Evolutionary conservation across 73 alveolate species (phyloP).

Genomic region (Paramecium sexaurelia): DNA sequence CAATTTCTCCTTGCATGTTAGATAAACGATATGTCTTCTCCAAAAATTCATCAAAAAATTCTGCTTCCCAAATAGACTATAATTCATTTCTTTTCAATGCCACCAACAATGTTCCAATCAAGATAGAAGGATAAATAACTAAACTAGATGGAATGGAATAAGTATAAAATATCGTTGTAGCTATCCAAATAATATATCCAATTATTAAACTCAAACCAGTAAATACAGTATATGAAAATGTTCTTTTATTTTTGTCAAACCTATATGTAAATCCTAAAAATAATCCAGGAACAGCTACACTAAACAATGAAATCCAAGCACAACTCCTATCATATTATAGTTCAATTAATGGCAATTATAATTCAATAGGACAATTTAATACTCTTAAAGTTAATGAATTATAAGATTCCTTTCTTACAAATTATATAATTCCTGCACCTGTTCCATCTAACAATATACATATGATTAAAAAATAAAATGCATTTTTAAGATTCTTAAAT

Average conservation of each 20-base stretch:
- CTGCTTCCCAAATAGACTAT: neutral
- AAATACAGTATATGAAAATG: neutral
- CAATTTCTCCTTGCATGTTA: neutral
- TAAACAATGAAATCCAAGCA: conserved; percentile 48
- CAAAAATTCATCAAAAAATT: conserved; percentile 25
- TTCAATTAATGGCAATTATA: neutral
- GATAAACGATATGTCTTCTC: conserved; percentile 25
- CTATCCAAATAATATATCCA: conserved; percentile 25
- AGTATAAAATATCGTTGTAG: neutral
- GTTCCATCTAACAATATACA: neutral
- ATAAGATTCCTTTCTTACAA: neutral
- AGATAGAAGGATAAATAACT: neutral
- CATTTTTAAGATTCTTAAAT: neutral
- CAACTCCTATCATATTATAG: conserved; percentile 37
- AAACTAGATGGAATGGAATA: neutral
- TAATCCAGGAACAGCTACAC: conserved; percentile 21
- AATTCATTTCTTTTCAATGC: conserved; percentile 33
- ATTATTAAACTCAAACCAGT: neutral
- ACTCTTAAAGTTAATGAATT: neutral
- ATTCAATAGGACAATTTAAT: conserved; percentile 39
- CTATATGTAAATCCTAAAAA: conserved; percentile 3
- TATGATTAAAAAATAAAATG: neutral
- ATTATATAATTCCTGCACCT: neutral
- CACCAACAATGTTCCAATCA: neutral
- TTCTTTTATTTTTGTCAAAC: conserved; percentile 17